A percentile compares a stretch with the other conserved stretches of the same genome.
phyloP scores from a whole-genome alignment of 257 asterid species.

The Forsythia viridissima region DNA sequence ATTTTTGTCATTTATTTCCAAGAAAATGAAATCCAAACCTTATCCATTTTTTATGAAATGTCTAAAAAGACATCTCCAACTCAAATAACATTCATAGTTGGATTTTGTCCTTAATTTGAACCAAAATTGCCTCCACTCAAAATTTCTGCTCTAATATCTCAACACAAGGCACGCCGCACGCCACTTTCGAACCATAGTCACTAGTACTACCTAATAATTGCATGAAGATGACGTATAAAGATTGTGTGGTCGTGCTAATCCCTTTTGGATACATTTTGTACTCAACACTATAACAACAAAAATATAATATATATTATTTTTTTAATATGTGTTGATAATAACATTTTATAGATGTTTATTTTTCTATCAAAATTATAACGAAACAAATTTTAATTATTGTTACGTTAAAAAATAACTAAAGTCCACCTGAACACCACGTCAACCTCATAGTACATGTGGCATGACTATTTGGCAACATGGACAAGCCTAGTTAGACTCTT shows the following conservation, averaged over 20 bases:
- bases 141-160: background rate
- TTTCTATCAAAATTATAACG: background rate
- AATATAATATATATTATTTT: too few relatives aligned
- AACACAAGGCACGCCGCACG: conserved; percentile 3
- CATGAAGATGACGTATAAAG: too few relatives aligned
- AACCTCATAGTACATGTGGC: too few relatives aligned
- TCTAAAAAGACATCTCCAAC: background rate
- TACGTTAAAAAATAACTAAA: too few relatives aligned
- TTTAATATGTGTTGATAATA: too few relatives aligned
- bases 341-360: background rate
- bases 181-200: background rate
- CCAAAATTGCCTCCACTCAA: background rate
- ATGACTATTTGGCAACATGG: too few relatives aligned
- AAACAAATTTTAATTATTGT: too few relatives aligned
- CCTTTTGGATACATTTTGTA: too few relatives aligned
- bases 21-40: background rate
- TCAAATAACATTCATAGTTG: background rate
- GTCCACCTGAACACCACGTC: too few relatives aligned
- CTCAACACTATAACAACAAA: too few relatives aligned
- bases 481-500: too few relatives aligned
- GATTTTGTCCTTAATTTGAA: background rate
- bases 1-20: background rate
- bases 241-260: background rate
- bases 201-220: background rate
- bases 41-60: background rate